Evolutionary conservation across 495 filamentous ascomycete genomes (phyloP).

Genomic region (Diplogelasinospora grovesii): DNA sequence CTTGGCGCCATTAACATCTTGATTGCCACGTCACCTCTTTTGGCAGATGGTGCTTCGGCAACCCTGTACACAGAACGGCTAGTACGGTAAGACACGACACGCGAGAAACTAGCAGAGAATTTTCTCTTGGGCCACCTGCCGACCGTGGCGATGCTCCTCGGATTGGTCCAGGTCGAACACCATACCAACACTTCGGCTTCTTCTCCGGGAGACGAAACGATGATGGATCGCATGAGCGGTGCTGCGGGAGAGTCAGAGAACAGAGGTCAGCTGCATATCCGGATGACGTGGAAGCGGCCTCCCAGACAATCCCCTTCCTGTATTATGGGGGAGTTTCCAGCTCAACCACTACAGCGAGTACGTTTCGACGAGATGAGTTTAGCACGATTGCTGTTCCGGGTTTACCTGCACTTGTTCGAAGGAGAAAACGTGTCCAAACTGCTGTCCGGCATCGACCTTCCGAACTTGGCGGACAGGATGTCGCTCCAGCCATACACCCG

Average conservation of each 20-base stretch:
- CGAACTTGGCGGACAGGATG: too few relatives aligned
- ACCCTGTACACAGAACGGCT: slow-evolving; percentile 42
- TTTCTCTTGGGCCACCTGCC: slow-evolving; percentile 39
- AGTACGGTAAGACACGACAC: slow-evolving; percentile 7
- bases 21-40: slow-evolving; percentile 39
- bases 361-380: too few relatives aligned
- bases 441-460: too few relatives aligned
- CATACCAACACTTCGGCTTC: slow-evolving; percentile 40
- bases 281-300: too few relatives aligned
- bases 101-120: slow-evolving; percentile 17
- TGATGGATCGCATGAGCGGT: too few relatives aligned
- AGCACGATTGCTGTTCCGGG: too few relatives aligned
- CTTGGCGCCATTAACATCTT: slow-evolving; percentile 44
- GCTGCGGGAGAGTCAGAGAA: too few relatives aligned
- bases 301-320: too few relatives aligned
- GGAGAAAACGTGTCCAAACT: too few relatives aligned
- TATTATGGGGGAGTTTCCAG: too few relatives aligned
- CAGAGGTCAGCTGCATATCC: too few relatives aligned
- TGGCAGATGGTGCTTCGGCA: slow-evolving; percentile 31
- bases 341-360: too few relatives aligned
- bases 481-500: slow-evolving; percentile 32
- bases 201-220: slow-evolving; percentile 25
- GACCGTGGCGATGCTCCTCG: slow-evolving; percentile 41
- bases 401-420: slow-evolving; percentile 24
- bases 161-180: slow-evolving; percentile 41